These are phyloP conservation scores for Pythium phragmiticola DNA, from an alignment of 352 stramenopile species.

Conservation along the genomic window DNA sequence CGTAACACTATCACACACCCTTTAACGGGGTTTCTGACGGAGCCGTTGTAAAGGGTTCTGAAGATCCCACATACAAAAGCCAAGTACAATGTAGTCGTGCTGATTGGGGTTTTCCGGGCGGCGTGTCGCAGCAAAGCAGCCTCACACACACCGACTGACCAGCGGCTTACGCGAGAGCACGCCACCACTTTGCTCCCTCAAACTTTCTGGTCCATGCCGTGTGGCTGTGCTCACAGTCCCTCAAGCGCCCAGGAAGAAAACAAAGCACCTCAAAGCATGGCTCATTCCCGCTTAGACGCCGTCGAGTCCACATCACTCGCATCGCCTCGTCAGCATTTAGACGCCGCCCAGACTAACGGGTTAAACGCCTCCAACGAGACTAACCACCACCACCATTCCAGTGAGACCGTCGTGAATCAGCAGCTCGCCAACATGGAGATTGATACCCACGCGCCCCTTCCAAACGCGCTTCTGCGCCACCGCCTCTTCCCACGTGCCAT, in stretches of 20 bases:
- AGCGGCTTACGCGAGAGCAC: conserved; percentile 15
- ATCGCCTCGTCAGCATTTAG: not conserved
- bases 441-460: conserved; percentile 4
- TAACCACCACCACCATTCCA: not conserved
- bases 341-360: not conserved
- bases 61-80: not conserved
- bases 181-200: not conserved
- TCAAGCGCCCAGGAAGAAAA: not conserved
- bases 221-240: conserved; percentile 19
- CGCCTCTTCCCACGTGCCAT: conserved; percentile 63
- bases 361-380: too few species aligned
- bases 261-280: not conserved
- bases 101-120: not conserved
- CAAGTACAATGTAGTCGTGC: not conserved
- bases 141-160: not conserved
- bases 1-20: not conserved
- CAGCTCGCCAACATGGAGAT: conserved; percentile 20
- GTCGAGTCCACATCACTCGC: not conserved
- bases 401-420: conserved; percentile 8
- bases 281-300: conserved; percentile 2
- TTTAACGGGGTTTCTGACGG: not conserved
- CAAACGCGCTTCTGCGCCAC: conserved; percentile 35
- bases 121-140: conserved; percentile 15
- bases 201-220: not conserved
- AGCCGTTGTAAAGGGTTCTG: conserved; percentile 1